Percentiles rank a stretch among this genome's conserved stretches.
phyloP scores from a whole-genome alignment of 2,329 filamentous ascomycete genomes.

The Aspergillus floridensis region DNA sequence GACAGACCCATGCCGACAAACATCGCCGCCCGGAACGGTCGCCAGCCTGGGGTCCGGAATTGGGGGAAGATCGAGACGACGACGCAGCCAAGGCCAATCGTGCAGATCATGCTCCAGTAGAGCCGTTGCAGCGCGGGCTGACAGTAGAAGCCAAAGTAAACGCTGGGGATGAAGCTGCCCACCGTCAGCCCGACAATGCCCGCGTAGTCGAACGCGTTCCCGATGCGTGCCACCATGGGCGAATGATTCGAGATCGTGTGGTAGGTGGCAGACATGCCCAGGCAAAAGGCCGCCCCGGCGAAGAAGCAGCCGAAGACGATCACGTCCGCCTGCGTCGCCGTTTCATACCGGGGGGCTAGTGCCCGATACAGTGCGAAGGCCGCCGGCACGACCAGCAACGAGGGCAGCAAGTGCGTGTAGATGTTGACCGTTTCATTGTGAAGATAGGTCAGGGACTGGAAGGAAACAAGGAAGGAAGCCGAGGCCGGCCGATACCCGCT shows the following conservation, averaged over 20 bases:
- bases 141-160: conserved; percentile 85
- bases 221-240: conserved; percentile 70
- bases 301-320: conserved; percentile 77
- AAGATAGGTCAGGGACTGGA: conserved; percentile 59
- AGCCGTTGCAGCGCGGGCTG: conserved; percentile 61
- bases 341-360: conserved; percentile 64
- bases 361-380: conserved; percentile 55
- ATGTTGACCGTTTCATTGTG: conserved; percentile 73
- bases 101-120: conserved; percentile 77
- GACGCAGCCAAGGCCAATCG: conserved; percentile 73
- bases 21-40: conserved; percentile 82
- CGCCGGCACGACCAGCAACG: conserved; percentile 55
- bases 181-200: conserved; percentile 91
- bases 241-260: conserved; percentile 87
- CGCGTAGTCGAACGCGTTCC: conserved; percentile 91
- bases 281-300: conserved; percentile 66
- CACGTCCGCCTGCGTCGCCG: conserved; percentile 63
- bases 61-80: conserved; percentile 73
- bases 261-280: conserved; percentile 80
- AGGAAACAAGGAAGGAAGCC: conserved; percentile 58
- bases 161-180: conserved; percentile 81
- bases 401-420: conserved; percentile 68
- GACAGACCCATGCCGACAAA: conserved; percentile 85
- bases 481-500: conserved; percentile 64
- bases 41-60: conserved; percentile 80